phyloP scores from a whole-genome alignment of 2,329 filamentous ascomycete species.

The Xylariaceae sp. region DNA sequence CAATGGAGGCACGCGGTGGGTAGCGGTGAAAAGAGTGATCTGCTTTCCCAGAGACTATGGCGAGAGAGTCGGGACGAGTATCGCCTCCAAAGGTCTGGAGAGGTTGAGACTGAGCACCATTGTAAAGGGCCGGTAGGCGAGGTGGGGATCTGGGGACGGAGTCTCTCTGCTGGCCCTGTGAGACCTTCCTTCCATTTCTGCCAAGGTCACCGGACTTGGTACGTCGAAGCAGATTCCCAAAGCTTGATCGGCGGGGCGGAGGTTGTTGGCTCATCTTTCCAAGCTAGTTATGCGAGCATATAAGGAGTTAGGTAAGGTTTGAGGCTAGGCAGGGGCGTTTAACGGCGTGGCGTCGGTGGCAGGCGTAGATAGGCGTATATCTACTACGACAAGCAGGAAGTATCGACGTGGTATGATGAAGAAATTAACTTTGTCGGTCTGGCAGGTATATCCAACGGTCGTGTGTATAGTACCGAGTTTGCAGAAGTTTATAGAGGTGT shows the following conservation, averaged over 20 bases:
- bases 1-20: constrained; percentile 59
- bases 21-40: constrained; percentile 44
- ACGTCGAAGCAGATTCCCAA: constrained; percentile 60
- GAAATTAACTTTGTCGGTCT: constrained; percentile 9
- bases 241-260: constrained; percentile 53
- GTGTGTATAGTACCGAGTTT: constrained; percentile 6
- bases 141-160: constrained; percentile 65
- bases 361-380: constrained; percentile 18
- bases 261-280: constrained; percentile 43
- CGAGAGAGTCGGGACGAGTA: constrained; percentile 43
- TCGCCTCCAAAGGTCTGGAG: constrained; percentile 46
- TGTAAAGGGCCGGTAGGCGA: constrained; percentile 58
- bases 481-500: constrained; percentile 5
- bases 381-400: constrained; percentile 20
- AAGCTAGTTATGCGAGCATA: constrained; percentile 30
- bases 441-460: constrained; percentile 21
- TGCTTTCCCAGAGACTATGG: constrained; percentile 43
- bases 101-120: constrained; percentile 44
- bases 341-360: constrained; percentile 11
- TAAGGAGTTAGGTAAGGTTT: constrained; percentile 21
- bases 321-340: constrained; percentile 24
- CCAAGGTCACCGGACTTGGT: constrained; percentile 61
- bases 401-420: constrained; percentile 20
- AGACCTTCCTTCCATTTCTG: constrained; percentile 58
- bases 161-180: constrained; percentile 59